Conservation (phyloP, 73 alveolate species). For the Paramecium caudatum region DNA sequence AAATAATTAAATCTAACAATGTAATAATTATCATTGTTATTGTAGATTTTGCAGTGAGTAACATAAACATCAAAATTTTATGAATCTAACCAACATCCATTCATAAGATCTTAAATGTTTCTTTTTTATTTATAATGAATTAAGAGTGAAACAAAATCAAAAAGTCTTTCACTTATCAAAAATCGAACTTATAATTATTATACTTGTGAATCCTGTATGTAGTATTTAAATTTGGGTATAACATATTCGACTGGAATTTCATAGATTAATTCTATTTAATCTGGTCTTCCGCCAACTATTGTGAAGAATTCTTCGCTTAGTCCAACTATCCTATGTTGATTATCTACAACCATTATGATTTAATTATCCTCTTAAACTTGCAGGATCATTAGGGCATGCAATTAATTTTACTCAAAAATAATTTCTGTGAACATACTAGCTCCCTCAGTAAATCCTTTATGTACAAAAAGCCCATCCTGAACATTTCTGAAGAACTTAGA, state of each 20-base stretch:
- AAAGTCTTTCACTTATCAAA: not conserved
- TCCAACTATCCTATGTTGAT: not conserved
- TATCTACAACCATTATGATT: conserved; percentile 17
- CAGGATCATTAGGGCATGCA: not conserved
- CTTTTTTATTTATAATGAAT: not conserved
- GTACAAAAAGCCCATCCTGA: not conserved
- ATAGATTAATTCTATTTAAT: not conserved
- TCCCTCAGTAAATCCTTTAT: conserved; percentile 37
- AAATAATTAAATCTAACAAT: conserved; percentile 34
- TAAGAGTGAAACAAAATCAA: not conserved
- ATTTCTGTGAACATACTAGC: not conserved
- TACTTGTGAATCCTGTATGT: not conserved
- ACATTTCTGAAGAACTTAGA: conserved; percentile 38
- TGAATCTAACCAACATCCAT: conserved; percentile 64
- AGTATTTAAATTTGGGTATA: conserved; percentile 17
- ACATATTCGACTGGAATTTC: conserved; percentile 38
- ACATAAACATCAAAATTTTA: not conserved
- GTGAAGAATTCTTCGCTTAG: conserved; percentile 42
- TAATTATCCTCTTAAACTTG: not conserved
- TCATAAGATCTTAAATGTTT: conserved; percentile 22
- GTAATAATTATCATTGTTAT: conserved; percentile 17
- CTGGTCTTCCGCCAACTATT: conserved; percentile 13
- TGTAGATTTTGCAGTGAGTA: not conserved
- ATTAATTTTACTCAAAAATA: not conserved
- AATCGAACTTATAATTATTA: conserved; percentile 8